Evolutionary conservation across 2,329 filamentous ascomycete species (phyloP), one percentile per base, ranked within the genome.

Genomic region (Sporothrix sp.): DNA sequence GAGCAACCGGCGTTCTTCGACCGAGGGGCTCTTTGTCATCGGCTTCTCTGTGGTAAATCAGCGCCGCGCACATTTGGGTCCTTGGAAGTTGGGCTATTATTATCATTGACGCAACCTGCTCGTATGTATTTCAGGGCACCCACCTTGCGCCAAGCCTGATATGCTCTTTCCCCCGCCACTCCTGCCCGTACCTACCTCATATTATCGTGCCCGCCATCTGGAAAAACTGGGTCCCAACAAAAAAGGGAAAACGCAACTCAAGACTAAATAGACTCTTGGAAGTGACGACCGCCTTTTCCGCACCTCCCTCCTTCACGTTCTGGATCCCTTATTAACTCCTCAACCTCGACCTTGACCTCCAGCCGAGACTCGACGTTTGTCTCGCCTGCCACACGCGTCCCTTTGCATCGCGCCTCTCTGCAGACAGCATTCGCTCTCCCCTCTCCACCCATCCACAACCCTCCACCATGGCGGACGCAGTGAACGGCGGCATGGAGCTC

Each of bases 401-500:
- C 13, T 37, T 37, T 37, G 14, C 35, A 21, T 25, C 7, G 5
- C 37, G 7, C 32, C 42, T 7, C n/a, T 7, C 27, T 45, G n/a
- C 23, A 9, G 33, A 28, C 23, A 23, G 45, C 13, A 21, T 38
- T 38, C 42, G 13, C 40, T 16, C 25, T 42, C 32, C 13, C 30
- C 37, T 9, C n/a, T 52, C 21, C 10, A 13, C 33, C 39, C 9
- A n/a, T 30, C 33, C 38, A 43, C 32, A 20, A 4, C 32, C 47
- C 27, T 9, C 14, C 37, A 54, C 37, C 38, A 54, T 52, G 47
- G 50, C 54, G 23, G 42, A 30, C 37, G 43, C 37, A 42, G 44
- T 37, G 33, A 57, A 32, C 35, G 55, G 54, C 49, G 55, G 48
- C 45, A 72, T 80, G 71, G 71, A 79, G 66, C 65, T 88, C 61